Base-by-base conservation (phyloP, 176 grass and related monocot genomes). In the Cenchrus americanus region DNA sequence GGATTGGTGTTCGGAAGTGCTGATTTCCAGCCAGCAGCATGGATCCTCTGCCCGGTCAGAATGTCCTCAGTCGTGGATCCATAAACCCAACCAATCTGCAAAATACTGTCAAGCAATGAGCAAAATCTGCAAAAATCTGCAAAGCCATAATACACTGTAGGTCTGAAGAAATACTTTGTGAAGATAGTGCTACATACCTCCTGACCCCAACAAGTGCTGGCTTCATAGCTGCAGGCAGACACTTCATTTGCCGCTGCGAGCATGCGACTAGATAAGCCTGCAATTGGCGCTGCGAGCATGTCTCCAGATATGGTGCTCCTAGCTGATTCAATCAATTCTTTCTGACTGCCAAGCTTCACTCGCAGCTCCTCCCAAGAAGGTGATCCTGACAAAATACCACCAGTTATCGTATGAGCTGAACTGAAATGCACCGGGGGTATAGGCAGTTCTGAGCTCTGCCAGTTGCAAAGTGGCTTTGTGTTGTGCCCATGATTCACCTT, bases 11-110 rank as follows among this genome's bases (percentile, higher is more conserved):
- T 66, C 74, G 83, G 3, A 14, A 63, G 2, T 3, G 66, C 47
- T 1, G 86, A 88, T 49, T 37, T 54, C 80, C 80, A 83, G 0
- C 73, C 86, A 1, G 18, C 66, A 0, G 73, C 66, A 8, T 88
- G 80, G 80, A 83, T 88, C 34, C 66, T 22, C 23, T 78, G 86
- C 8, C 86, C 74, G 9, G 86, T 88, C 57, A 83, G 21, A 6
- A 88, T 47, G 66, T 88, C 86, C 41, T 83, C 73, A 19, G 80
- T 83, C 43, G 77, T 46, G 41, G 86, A 88, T 65, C 80, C 86
- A 71, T 83, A 88, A 9, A 83, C 86, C 80, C 80, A 88, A 1
- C 86, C 86, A 63, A 88, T 32, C 86, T 88, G 58, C 47, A 30
- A 71, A 61, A 24, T 48, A 4, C 57, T 8, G 34, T 40, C 51